Base-by-base conservation (phyloP, 441 rosid genomes). In the Gossypium schwendimanii region DNA sequence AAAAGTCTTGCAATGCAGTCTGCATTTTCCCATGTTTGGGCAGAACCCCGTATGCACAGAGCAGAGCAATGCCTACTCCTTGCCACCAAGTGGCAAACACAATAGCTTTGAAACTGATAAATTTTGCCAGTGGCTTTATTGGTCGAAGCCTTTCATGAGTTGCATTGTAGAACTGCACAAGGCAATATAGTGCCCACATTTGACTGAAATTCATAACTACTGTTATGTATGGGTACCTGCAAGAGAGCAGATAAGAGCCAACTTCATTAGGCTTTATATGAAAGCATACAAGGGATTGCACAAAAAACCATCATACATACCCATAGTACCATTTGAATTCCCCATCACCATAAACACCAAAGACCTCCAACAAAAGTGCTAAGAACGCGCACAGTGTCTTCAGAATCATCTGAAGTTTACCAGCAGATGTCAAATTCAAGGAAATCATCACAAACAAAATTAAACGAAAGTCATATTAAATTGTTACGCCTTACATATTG, bases 41-140 rank as follows among this genome's bases (percentile, higher is more conserved):
- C 72, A 94, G 88, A 73, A 91, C 85, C 18, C 83, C 79, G 41
- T 83, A 76, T 28, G 86, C 73, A 61, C 91, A 86, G 18, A 92
- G 81, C 63, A 92, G 60, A 0, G 96, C 87, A 36, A 92, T 91
- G 8, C 88, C 96, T 10, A 91, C 84, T 10, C 96, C 97, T 81
- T 94, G 98, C 98, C 98, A 94, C 99, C 97, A 94, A 65, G 97
- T 91, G 36, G 96, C 96, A 63, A 94, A 92, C 36, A 91, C 97
- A 33, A 94, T 88, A 52, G 97, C 91, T 80, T 94, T 94, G 86
- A 92, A 92, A 91, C 99, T 94, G 59, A 91, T 82, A 76, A 94
- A 91, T 83, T 91, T 94, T 6, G 94, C 91, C 9, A 91, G 83
- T 0, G 97, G 98, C 82, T 81, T 91, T 78, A 92, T 92, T 5